Evolutionary conservation across 1,284 basidiomycete species (phyloP).

Genomic region (Afroboletus lepidellus): DNA sequence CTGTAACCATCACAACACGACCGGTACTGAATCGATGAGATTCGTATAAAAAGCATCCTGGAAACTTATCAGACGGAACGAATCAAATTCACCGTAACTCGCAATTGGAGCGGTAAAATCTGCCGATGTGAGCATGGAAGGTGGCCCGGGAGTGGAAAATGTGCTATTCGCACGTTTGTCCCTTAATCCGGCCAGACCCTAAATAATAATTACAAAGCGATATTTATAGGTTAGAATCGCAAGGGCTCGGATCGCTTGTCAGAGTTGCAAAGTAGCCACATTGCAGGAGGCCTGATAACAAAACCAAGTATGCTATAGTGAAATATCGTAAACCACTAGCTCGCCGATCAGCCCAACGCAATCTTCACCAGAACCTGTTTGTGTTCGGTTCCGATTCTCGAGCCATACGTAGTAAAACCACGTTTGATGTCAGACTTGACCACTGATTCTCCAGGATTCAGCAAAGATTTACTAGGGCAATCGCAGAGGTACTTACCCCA

Average conservation of each 20-base stretch:
- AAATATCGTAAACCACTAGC: neutral
- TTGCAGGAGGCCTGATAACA: too few relatives aligned
- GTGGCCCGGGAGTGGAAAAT: too few relatives aligned
- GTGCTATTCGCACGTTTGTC: too few relatives aligned
- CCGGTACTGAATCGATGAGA: too few relatives aligned
- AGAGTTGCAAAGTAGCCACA: too few relatives aligned
- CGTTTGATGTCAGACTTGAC: slow-evolving; percentile 55
- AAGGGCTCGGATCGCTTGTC: too few relatives aligned
- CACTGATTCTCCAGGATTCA: slow-evolving; percentile 41
- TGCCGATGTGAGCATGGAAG: too few relatives aligned
- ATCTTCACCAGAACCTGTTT: slow-evolving; percentile 29
- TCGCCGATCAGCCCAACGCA: neutral
- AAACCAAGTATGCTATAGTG: neutral
- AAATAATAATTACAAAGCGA: too few relatives aligned
- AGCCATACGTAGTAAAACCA: slow-evolving; percentile 49
- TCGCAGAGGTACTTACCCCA: slow-evolving; percentile 26
- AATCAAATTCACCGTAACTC: neutral
- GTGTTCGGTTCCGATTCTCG: slow-evolving; percentile 17
- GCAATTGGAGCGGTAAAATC: too few relatives aligned
- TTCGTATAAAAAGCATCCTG: too few relatives aligned
- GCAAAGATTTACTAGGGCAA: neutral
- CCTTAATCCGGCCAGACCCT: too few relatives aligned
- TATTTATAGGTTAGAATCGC: too few relatives aligned
- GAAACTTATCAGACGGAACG: neutral
- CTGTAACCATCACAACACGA: neutral